These are phyloP conservation scores for Eucalyptus sp. DNA, from an alignment of 345 rosid species.

Conservation along the genomic window DNA sequence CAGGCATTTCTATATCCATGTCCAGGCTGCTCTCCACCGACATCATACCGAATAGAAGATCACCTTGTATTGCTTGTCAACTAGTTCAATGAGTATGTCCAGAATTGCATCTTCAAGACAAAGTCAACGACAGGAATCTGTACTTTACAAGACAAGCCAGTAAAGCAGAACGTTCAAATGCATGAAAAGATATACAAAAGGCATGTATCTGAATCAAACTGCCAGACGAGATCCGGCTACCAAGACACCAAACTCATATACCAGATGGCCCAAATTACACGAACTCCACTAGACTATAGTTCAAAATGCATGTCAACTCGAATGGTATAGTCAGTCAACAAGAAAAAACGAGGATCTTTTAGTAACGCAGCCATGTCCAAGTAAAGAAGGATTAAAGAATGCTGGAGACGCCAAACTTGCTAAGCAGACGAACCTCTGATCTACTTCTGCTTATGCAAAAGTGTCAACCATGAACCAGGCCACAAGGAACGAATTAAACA, in stretches of 20 bases:
- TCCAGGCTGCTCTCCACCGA: neutral
- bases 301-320: neutral
- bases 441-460: neutral
- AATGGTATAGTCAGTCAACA: neutral
- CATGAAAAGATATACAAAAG: neutral
- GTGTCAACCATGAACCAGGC: neutral
- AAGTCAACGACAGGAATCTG: neutral
- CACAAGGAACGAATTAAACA: neutral
- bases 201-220: neutral
- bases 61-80: neutral
- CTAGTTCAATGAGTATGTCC: neutral
- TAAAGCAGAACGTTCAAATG: neutral
- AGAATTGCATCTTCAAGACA: neutral
- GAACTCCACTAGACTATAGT: neutral
- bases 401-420: neutral
- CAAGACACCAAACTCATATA: neutral
- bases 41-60: neutral
- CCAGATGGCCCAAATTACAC: neutral
- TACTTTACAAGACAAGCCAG: neutral
- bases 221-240: neutral
- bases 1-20: neutral
- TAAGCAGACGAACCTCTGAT: neutral
- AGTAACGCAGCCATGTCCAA: neutral
- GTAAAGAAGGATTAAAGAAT: neutral
- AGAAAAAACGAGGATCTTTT: neutral